A percentile compares a stretch with the other conserved stretches of the same genome.
phyloP scores from a whole-genome alignment of 805 yeast species.

The Naumovozyma baii region DNA sequence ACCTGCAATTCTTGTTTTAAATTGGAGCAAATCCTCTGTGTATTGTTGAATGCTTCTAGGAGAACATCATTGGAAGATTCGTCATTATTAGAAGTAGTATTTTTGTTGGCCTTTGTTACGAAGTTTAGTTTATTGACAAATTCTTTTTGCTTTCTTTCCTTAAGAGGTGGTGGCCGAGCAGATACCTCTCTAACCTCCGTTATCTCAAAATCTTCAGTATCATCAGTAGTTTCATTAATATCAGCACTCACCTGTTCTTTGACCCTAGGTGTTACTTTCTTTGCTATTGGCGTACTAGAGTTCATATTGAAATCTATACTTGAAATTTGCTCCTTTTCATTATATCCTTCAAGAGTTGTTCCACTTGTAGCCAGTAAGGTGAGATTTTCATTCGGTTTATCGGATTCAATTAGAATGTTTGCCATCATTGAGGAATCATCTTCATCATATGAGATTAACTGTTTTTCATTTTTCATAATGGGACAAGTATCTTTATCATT shows the following conservation, averaged over 20 bases:
- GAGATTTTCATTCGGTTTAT: background rate
- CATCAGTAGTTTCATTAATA: constrained; percentile 3
- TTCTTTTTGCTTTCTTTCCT: background rate
- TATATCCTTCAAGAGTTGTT: background rate
- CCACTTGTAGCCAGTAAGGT: background rate
- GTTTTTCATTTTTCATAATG: constrained; percentile 1
- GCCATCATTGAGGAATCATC: constrained; percentile 16
- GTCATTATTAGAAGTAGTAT: constrained; percentile 4
- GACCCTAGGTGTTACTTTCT: no score
- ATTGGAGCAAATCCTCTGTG: constrained; percentile 30
- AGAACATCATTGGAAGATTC: constrained; percentile 30
- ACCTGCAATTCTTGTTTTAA: constrained; percentile 28
- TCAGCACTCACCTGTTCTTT: no score
- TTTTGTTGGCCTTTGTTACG: background rate
- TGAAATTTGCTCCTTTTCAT: background rate
- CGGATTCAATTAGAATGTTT: constrained; percentile 1
- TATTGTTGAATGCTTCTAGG: constrained; percentile 33
- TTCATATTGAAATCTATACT: background rate
- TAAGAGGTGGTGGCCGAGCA: background rate
- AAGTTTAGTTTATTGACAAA: background rate
- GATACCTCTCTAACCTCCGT: constrained; percentile 31
- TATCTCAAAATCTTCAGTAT: constrained; percentile 33
- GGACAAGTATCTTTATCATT: constrained; percentile 1
- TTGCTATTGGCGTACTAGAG: no score
- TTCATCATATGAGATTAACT: constrained; percentile 6